Evolutionary conservation across 2,329 filamentous ascomycete genomes (phyloP), one percentile per base, ranked within the genome.

Genomic region (Colletotrichum lini): DNA sequence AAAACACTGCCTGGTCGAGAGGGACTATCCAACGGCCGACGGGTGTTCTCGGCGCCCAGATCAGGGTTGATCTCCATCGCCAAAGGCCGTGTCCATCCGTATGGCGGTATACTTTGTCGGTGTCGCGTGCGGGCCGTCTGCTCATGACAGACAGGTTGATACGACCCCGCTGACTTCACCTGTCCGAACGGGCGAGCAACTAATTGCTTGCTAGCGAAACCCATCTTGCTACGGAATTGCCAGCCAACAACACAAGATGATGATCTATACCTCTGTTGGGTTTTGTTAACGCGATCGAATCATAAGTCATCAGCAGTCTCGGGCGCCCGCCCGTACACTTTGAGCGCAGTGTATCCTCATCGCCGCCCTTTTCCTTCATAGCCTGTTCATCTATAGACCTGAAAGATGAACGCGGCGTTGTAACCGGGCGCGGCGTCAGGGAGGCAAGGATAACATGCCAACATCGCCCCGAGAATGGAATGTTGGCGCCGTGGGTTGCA

Each of bases 381-480:
- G 9, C 2, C 8, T 38, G 35, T 10, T 38, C n/a, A 38, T 38
- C 10, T 9, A n/a, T 12, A 52, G 21, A 35, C 45, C 30, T 15
- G 35, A 21, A 18, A 13, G 47, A 23, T n/a, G 35, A 38, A 62
- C 4, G n/a, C 47, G 47, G 30, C 45, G 47, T 16, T 50, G 21
- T 23, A 45, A 18, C 13, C 56, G 13, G 40, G 38, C 40, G 18
- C 23, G 59, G n/a, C n/a, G 18, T 47, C 16, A 30, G 59, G 18
- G 35, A 53, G 35, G 35, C 16, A 56, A 16, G 35, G 49, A 35
- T 30, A 45, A 23, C 47, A 30, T 60, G 64, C 18, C 53, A 38
- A 23, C 45, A 18, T 66, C 53, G 64, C 38, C 62, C 65, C 44
- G 52, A 65, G 38, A 57, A 42, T 57, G 59, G 16, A 42, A 47